Conservation (phyloP, 352 stramenopile species). For the Phytopythium litorale region DNA sequence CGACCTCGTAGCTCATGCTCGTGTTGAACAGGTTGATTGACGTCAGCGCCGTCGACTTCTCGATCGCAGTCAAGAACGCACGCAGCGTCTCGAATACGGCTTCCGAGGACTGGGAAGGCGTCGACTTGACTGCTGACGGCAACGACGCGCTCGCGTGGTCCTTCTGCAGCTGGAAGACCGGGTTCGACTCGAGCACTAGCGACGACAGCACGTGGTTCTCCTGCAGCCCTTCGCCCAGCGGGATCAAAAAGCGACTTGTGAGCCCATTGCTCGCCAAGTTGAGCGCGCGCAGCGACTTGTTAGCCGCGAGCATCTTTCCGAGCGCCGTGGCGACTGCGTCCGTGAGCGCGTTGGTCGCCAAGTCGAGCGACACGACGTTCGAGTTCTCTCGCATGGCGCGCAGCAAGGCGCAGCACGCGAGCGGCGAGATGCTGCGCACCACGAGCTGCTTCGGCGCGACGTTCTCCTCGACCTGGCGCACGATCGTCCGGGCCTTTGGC, state of each 20-base stretch:
- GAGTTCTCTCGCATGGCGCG: constrained; percentile 55
- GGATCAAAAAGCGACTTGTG: constrained; percentile 26
- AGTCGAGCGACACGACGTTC: constrained; percentile 50
- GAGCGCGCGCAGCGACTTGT: constrained; percentile 45
- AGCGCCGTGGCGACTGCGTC: constrained; percentile 36
- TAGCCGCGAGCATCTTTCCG: constrained; percentile 50
- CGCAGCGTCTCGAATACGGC: constrained; percentile 21
- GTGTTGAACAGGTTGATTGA: constrained; percentile 60
- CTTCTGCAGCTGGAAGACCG: constrained; percentile 30
- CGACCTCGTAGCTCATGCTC: constrained; percentile 46
- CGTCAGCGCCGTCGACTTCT: constrained; percentile 34
- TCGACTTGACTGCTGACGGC: background rate
- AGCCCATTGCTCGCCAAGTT: constrained; percentile 60
- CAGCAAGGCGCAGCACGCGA: constrained; percentile 51
- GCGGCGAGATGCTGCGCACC: constrained; percentile 40
- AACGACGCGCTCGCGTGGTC: constrained; percentile 9
- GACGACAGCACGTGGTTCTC: constrained; percentile 47
- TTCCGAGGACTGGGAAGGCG: background rate
- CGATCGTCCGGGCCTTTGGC: constrained; percentile 41
- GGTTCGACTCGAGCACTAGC: constrained; percentile 59
- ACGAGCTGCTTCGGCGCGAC: constrained; percentile 42
- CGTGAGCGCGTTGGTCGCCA: constrained; percentile 52
- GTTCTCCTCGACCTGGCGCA: constrained; percentile 48
- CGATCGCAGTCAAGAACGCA: constrained; percentile 35
- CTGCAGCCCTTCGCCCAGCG: constrained; percentile 34